Evolutionary conservation across 441 rosid species (phyloP).

Genomic region (Erodium moschatum): DNA sequence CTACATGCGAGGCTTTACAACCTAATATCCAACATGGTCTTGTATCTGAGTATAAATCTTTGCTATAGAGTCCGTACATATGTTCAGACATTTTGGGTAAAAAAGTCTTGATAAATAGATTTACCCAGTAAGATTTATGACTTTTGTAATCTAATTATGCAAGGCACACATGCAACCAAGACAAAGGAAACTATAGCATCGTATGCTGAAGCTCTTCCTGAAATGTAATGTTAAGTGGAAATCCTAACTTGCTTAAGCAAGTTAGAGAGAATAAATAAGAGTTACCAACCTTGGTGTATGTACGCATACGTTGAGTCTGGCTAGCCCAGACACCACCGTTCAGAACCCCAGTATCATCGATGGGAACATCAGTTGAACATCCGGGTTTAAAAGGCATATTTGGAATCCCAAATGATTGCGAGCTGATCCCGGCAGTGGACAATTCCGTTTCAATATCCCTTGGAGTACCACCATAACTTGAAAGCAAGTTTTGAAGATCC

Average conservation of each 20-base stretch:
- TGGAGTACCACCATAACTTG: constrained; percentile 63
- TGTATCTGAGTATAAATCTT: not conserved
- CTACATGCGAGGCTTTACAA: not conserved
- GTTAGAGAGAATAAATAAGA: not conserved
- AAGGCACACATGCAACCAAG: not conserved
- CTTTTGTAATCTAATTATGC: not conserved
- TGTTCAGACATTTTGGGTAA: not conserved
- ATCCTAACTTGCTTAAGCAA: not conserved
- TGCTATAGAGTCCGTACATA: not conserved
- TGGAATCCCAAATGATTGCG: constrained; percentile 86
- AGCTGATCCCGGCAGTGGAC: constrained; percentile 78
- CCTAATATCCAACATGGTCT: not conserved
- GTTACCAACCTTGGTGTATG: constrained; percentile 73
- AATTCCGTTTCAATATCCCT: constrained; percentile 86
- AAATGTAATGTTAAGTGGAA: not conserved
- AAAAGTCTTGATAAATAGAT: not conserved
- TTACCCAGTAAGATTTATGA: not conserved
- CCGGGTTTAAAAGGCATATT: constrained; percentile 62
- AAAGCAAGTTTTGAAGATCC: constrained; percentile 82
- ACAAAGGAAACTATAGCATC: not conserved
- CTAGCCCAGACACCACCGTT: constrained; percentile 74
- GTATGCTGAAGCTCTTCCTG: not conserved
- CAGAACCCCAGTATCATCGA: constrained; percentile 63
- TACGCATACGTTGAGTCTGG: constrained; percentile 82
- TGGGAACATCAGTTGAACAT: constrained; percentile 62